Evolutionary conservation across 495 filamentous ascomycete genomes (phyloP), one percentile per base, ranked within the genome.

Genomic region (Talaromyces stipitatus): DNA sequence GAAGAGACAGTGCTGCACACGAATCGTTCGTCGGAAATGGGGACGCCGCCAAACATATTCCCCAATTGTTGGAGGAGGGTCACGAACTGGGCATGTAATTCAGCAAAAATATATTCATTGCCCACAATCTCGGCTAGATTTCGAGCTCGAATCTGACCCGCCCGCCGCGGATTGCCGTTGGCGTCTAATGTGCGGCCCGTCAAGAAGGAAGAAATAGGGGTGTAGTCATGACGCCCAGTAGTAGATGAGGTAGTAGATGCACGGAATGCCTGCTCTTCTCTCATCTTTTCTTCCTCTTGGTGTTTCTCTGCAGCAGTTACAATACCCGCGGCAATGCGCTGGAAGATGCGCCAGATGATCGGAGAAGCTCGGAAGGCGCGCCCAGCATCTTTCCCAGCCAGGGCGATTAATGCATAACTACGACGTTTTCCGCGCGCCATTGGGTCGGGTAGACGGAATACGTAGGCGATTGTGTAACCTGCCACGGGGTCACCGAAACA

Each of bases 401-500:
- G 82, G n/a, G 89, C 90, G 48, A 96, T 75, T 43, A 97, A 79
- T 41, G 92, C 91, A 70, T 97, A 97, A 41, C 89, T 86, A 57
- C 92, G 85, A 61, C 87, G 83, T 59, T 88, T 84, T 43, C 92
- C 92, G 32, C 92, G 90, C 16, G 92, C 91, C 72, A 91, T 86
- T 20, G 91, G 80, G 66, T 97, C 92, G 16, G 86, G 84, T 9
- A 96, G 86, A 22, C 90, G 89, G 67, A 97, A 96, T 63, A 95
- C 87, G 68, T 89, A 95, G 57, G 92, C 92, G 10, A 92, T 92
- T 2, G 92, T 95, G 71, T 92, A 95, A 45, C 92, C 92, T 3
- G 86, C 83, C 1, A 80, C 71, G 3, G 86, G 79, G 62, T 96
- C 91, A 23, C 91, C 91, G 60, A 96, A 97, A 62, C 89, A 90